Conservation (phyloP, 148 eudicot genomes). For the Persicaria maculosa region DNA sequence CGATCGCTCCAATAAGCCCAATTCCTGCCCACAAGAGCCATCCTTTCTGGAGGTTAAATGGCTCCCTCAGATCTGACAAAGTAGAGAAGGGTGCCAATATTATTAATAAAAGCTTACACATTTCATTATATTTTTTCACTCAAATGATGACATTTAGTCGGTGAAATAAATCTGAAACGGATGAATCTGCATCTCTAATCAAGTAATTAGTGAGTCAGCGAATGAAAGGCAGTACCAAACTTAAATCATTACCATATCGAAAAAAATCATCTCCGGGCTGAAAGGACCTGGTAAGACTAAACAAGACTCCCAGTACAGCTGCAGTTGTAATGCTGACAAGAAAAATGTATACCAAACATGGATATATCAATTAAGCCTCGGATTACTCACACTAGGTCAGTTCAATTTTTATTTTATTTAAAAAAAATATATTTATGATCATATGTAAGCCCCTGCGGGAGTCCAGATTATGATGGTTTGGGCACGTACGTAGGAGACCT, state of each 20-base stretch:
- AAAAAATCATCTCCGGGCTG: conserved; percentile 80
- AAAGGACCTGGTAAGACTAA: conserved; percentile 62
- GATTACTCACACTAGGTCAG: neutral
- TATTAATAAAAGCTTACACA: neutral
- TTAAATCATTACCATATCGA: conserved; percentile 60
- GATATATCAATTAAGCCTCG: conserved; percentile 6
- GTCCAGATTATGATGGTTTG: too few relatives aligned
- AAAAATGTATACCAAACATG: neutral
- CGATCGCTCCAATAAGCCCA: conserved; percentile 66
- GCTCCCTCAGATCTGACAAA: conserved; percentile 67
- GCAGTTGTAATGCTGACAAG: conserved; percentile 55
- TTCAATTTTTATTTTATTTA: neutral
- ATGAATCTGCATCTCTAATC: conserved; percentile 1
- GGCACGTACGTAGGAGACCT: too few relatives aligned
- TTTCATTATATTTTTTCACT: too few relatives aligned
- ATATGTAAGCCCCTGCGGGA: neutral
- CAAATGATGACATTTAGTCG: too few relatives aligned
- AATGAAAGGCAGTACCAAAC: neutral
- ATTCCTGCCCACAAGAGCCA: conserved; percentile 96
- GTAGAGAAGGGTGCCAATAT: neutral
- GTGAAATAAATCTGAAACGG: neutral
- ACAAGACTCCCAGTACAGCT: conserved; percentile 67
- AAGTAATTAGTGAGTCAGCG: neutral
- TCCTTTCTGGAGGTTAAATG: conserved; percentile 76
- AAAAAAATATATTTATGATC: too few relatives aligned